Evolutionary conservation across 352 stramenopile genomes (phyloP), one percentile per base, ranked within the genome.

Genomic region (Pythium periplocum): DNA sequence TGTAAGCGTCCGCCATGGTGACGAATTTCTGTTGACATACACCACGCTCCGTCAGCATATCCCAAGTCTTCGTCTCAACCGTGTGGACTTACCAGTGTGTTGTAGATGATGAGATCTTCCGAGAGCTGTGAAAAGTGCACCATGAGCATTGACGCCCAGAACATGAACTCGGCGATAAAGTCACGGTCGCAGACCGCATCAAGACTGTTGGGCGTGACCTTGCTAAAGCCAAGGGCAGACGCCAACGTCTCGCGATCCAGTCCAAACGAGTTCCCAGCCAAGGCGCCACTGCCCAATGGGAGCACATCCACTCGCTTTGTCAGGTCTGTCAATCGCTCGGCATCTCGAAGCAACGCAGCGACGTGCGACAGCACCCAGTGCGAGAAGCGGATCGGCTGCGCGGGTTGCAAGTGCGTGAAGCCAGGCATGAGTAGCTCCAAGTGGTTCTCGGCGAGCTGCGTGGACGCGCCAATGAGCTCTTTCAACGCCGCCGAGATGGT

Each of bases 71-170:
- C 11, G 12, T 38, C 12, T 55, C 35, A 9, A 42, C 17, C 7
- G 10, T 40, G 3, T 11, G 44, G 11, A 60, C 62, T 51, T 62
- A 81, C 71, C 57, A 93, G 71, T 48, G 73, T 97, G 83, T 89
- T 97, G 91, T 86, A 98, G 67, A 99, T 98, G 68, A 99, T 99
- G 38, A 99, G 73, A 77, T 99, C 97, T 70, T 99, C 96, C 4
- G 97, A 96, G 59, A 98, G 90, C 70, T 98, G 96, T 66, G 87
- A 98, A 17, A 99, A 84, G 75, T 99, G 97, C 34, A 96, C 87
- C 65, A 98, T 91, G 48, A 97, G 78, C 66, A 99, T 70, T 2
- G 92, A 95, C 55, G 96, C 91, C 96, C 96, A 99, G 72, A 98
- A 98, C 51, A 99, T 69, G 67, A 98, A 99, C 75, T 99, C 97